phyloP scores from a whole-genome alignment of 805 yeast genomes.

The Barnettozyma sucrosica region DNA sequence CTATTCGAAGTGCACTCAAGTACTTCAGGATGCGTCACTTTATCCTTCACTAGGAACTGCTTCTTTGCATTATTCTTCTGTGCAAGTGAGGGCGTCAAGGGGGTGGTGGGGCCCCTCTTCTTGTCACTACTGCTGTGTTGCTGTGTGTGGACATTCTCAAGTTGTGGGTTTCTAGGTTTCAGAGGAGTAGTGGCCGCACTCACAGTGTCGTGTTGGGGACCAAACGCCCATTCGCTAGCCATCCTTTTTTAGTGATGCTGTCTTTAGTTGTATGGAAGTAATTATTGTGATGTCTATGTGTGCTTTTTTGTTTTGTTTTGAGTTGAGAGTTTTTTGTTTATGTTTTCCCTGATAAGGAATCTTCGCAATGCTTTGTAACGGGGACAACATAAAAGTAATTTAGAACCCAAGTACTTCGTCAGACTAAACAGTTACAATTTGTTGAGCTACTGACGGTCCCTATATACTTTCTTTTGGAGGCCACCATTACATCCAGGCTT shows the following conservation, averaged over 20 bases:
- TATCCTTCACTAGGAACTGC: conserved; percentile 5
- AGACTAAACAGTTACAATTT: no score
- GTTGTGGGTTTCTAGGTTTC: conserved; percentile 13
- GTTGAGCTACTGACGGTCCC: no score
- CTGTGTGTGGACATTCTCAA: conserved; percentile 13
- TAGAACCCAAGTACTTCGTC: no score
- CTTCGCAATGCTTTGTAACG: neutral
- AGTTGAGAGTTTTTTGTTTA: conserved; percentile 8
- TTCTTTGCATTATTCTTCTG: conserved; percentile 22
- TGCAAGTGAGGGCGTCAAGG: conserved; percentile 24
- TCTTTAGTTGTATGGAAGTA: neutral
- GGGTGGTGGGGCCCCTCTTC: conserved; percentile 26
- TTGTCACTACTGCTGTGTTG: conserved; percentile 6
- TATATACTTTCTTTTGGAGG: no score
- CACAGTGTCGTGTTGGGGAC: conserved; percentile 9
- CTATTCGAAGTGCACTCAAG: neutral
- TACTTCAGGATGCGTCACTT: neutral
- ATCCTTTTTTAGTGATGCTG: neutral
- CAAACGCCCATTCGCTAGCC: conserved; percentile 11
- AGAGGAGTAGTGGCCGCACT: conserved; percentile 19
- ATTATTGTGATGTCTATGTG: neutral
- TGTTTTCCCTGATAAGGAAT: conserved; percentile 12
- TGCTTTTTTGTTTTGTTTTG: neutral
- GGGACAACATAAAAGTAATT: no score
- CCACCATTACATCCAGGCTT: no score